A percentile compares a stretch with the other conserved stretches of the same genome.
Conservation (phyloP, 2,329 filamentous ascomycete genomes). For the Trichophaea hybrida region DNA sequence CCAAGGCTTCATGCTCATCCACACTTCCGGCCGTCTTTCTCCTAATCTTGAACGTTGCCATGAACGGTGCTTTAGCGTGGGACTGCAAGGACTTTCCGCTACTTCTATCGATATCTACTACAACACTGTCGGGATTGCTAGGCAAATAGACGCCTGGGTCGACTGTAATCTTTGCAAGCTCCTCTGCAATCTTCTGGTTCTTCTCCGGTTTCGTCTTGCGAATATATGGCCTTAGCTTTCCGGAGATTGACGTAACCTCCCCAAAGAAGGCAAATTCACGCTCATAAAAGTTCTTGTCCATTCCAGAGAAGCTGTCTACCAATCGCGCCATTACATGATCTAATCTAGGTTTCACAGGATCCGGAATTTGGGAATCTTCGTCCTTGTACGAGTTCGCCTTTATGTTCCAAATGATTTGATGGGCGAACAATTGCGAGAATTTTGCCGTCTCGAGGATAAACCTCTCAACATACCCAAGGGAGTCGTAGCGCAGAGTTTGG, state of each 20-base stretch:
- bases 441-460: conserved; percentile 96
- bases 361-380: conserved; percentile 79
- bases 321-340: conserved; percentile 80
- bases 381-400: conserved; percentile 98
- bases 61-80: conserved; percentile 95
- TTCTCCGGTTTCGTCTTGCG: conserved; percentile 89
- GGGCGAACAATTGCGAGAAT: conserved; percentile 94
- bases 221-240: conserved; percentile 86
- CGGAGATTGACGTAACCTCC: conserved; percentile 88
- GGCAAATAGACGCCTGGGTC: conserved; percentile 95
- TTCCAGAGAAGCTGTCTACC: conserved; percentile 62
- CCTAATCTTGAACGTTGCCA: conserved; percentile 95
- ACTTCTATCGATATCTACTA: conserved; percentile 95
- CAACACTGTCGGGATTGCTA: conserved; percentile 89
- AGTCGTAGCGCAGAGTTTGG: conserved; percentile 84
- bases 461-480: conserved; percentile 81
- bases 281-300: conserved; percentile 77
- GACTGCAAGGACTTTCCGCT: conserved; percentile 94
- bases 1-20: conserved; percentile 32
- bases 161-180: conserved; percentile 90
- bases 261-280: conserved; percentile 97
- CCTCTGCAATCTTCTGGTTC: conserved; percentile 98
- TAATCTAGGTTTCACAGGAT: conserved; percentile 81
- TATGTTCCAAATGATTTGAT: conserved; percentile 99
- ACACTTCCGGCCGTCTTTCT: conserved; percentile 48